Evolutionary conservation across 768 basidiomycete genomes (phyloP).

Genomic region (Termitomyces titanicus): DNA sequence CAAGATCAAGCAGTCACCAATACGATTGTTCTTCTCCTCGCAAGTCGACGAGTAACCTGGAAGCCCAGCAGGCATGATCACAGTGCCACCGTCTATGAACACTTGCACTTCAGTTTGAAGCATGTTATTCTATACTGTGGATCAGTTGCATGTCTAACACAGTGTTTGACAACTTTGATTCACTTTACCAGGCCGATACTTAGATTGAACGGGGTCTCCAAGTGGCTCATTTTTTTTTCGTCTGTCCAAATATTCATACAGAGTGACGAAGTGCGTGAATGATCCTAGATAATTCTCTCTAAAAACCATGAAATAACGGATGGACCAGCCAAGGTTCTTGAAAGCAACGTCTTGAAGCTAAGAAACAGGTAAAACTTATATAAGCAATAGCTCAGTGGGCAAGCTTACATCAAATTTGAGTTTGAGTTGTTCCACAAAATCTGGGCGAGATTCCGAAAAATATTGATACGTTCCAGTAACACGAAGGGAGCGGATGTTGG

Average conservation of each 20-base stretch:
- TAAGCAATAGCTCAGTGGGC: not conserved
- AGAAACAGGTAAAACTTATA: not conserved
- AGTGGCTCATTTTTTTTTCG: conserved; percentile 51
- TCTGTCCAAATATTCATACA: conserved; percentile 80
- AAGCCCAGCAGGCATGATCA: conserved; percentile 65
- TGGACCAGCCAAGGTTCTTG: conserved; percentile 81
- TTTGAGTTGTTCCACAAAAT: conserved; percentile 76
- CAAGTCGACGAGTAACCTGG: conserved; percentile 51
- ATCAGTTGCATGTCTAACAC: not conserved
- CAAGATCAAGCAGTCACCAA: conserved; percentile 55
- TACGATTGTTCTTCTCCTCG: conserved; percentile 27
- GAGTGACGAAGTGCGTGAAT: conserved; percentile 90
- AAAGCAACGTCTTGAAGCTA: conserved; percentile 55
- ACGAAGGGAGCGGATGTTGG: conserved; percentile 51
- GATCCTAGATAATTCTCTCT: conserved; percentile 93
- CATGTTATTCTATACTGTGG: conserved; percentile 62
- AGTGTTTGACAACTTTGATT: conserved; percentile 16
- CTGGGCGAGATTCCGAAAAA: conserved; percentile 59
- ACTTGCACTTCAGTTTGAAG: conserved; percentile 72
- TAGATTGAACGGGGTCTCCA: conserved; percentile 79
- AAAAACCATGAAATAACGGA: conserved; percentile 84
- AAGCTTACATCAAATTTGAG: conserved; percentile 57
- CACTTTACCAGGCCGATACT: conserved; percentile 82
- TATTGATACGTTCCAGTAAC: conserved; percentile 74
- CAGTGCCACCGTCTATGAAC: conserved; percentile 43